Percentiles rank a stretch among this genome's conserved stretches.
Conservation (phyloP, 257 asterid species). For the Striga asiatica region DNA sequence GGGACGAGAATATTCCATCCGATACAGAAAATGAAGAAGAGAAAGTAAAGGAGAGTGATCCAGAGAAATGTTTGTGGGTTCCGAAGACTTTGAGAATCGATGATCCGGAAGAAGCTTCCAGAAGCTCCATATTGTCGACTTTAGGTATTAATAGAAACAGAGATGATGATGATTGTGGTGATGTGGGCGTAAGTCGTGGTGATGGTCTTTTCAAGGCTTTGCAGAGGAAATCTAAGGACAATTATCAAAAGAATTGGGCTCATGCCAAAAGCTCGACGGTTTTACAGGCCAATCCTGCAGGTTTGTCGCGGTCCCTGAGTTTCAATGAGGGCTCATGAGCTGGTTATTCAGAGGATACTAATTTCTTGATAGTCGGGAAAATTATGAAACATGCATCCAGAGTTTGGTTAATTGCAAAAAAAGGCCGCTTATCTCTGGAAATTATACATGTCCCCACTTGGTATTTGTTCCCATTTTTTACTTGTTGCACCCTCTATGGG, state of each 20-base stretch:
- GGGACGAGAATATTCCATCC: conserved; percentile 36
- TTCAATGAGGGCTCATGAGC: background rate
- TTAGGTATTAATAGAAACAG: conserved; percentile 55
- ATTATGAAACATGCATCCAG: no score
- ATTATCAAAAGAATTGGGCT: conserved; percentile 19
- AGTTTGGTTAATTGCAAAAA: background rate
- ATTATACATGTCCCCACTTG: no score
- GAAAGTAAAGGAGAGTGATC: conserved; percentile 29
- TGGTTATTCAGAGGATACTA: no score
- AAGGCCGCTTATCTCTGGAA: no score
- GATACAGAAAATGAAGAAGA: conserved; percentile 10
- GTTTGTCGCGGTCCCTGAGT: conserved; percentile 47
- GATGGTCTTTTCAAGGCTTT: conserved; percentile 56
- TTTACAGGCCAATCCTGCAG: conserved; percentile 76
- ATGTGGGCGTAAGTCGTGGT: conserved; percentile 31
- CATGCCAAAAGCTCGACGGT: conserved; percentile 18
- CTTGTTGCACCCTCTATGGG: no score
- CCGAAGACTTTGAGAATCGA: conserved; percentile 68
- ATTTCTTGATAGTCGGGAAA: no score
- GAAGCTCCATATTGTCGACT: conserved; percentile 79
- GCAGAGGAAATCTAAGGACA: conserved; percentile 35
- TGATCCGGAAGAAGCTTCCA: conserved; percentile 82
- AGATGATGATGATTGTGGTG: background rate
- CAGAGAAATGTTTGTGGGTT: conserved; percentile 13
- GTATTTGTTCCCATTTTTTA: no score